Percentiles rank a stretch among this genome's conserved stretches.
Evolutionary conservation across 2,329 filamentous ascomycete genomes (phyloP).

Genomic region (Cladosporium sp.): DNA sequence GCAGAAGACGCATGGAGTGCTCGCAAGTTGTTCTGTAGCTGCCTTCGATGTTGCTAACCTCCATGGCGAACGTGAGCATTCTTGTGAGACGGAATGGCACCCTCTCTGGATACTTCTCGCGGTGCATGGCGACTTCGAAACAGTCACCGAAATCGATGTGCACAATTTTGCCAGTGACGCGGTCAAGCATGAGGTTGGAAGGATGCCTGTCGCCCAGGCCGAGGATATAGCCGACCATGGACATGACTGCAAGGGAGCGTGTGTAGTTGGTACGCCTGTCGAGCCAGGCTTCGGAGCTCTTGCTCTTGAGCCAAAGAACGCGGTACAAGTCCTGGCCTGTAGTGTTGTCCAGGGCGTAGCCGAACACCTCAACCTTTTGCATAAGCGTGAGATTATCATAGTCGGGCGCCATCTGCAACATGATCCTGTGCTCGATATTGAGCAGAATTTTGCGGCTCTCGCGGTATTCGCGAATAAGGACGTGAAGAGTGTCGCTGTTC

Average conservation of each 20-base stretch:
- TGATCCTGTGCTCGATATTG: constrained; percentile 99
- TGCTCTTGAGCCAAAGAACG: constrained; percentile 97
- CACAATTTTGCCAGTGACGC: constrained; percentile 92
- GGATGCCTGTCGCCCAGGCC: constrained; percentile 95
- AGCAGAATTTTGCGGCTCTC: constrained; percentile 96
- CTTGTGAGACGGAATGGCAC: constrained; percentile 96
- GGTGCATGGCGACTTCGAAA: constrained; percentile 99
- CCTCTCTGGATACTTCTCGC: constrained; percentile 96
- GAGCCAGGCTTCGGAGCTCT: constrained; percentile 96
- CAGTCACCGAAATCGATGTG: constrained; percentile 99
- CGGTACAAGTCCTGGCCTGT: constrained; percentile 98
- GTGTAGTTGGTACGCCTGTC: constrained; percentile 99
- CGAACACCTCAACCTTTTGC: constrained; percentile 99
- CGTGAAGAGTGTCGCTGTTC: constrained; percentile 95
- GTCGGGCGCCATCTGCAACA: constrained; percentile 99
- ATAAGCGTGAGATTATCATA: constrained; percentile 98
- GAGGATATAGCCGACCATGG: constrained; percentile 99
- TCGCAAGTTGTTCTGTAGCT: constrained; percentile 98
- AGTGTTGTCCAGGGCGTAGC: constrained; percentile 97
- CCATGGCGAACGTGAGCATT: constrained; percentile 99
- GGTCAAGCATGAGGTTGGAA: constrained; percentile 96
- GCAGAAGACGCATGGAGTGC: constrained; percentile 93
- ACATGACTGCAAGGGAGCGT: constrained; percentile 95
- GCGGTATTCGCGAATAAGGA: constrained; percentile 94
- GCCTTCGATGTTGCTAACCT: constrained; percentile 99